Evolutionary conservation across 441 rosid genomes (phyloP).

Genomic region (Bocquillonia castaneifolia): DNA sequence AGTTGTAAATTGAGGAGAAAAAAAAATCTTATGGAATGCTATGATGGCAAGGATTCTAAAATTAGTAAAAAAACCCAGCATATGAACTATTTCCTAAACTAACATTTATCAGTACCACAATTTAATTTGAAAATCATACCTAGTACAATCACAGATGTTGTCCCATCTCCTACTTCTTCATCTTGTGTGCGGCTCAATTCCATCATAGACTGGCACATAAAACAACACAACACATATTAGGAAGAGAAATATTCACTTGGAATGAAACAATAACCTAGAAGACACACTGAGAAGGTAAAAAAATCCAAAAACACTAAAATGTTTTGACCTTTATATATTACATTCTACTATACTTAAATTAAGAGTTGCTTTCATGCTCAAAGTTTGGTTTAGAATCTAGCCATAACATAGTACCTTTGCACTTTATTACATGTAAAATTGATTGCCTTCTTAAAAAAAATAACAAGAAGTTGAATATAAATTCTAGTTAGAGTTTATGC

Average conservation of each 20-base stretch:
- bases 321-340: not conserved
- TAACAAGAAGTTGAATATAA: not conserved
- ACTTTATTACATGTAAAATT: not conserved
- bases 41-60: not conserved
- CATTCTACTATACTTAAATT: not conserved
- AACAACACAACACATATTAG: slow-evolving; percentile 16
- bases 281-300: not conserved
- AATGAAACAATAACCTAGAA: not conserved
- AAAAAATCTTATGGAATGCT: not conserved
- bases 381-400: not conserved
- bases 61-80: not conserved
- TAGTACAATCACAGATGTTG: slow-evolving; percentile 90
- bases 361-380: not conserved
- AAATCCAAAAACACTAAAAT: not conserved
- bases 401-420: not conserved
- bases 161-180: slow-evolving; percentile 98
- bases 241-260: not conserved
- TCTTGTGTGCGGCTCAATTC: slow-evolving; percentile 93
- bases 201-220: slow-evolving; percentile 69
- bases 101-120: not conserved
- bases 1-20: not conserved
- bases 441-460: not conserved
- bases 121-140: slow-evolving; percentile 36
- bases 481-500: not conserved
- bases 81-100: not conserved